A percentile compares a stretch with the other conserved stretches of the same genome.
Conservation (phyloP, 306 rosid genomes). For the Comarum palustre region DNA sequence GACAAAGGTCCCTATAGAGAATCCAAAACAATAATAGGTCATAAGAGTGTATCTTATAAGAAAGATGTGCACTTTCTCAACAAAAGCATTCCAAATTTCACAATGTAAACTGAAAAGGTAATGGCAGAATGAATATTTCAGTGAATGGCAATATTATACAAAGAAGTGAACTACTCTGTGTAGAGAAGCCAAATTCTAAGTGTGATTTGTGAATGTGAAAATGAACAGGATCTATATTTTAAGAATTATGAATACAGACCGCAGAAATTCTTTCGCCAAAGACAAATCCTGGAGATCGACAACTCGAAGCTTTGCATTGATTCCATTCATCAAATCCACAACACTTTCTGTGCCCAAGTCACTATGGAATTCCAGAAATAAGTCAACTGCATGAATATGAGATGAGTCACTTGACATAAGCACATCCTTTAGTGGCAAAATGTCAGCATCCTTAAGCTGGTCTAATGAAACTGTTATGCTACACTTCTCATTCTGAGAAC, state of each 20-base stretch:
- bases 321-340: constrained; percentile 52
- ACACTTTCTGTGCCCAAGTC: constrained; percentile 48
- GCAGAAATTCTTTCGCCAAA: constrained; percentile 50
- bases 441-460: constrained; percentile 55
- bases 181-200: not conserved
- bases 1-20: constrained; percentile 53
- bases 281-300: constrained; percentile 59
- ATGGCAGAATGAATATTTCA: not conserved
- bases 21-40: constrained; percentile 30
- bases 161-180: not conserved
- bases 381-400: constrained; percentile 59
- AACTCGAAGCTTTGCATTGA: constrained; percentile 64
- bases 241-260: constrained; percentile 36
- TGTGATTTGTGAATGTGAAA: constrained; percentile 3
- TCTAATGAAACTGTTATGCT: constrained; percentile 47
- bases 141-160: not conserved
- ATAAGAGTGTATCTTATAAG: constrained; percentile 9
- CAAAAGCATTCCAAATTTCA: not conserved
- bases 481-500: constrained; percentile 40
- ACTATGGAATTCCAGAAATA: constrained; percentile 44
- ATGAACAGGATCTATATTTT: not conserved
- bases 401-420: constrained; percentile 43
- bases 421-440: constrained; percentile 53
- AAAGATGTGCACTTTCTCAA: constrained; percentile 10
- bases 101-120: not conserved